Base-by-base conservation (phyloP, 352 stramenopile genomes). In the Discostella stelligera region DNA sequence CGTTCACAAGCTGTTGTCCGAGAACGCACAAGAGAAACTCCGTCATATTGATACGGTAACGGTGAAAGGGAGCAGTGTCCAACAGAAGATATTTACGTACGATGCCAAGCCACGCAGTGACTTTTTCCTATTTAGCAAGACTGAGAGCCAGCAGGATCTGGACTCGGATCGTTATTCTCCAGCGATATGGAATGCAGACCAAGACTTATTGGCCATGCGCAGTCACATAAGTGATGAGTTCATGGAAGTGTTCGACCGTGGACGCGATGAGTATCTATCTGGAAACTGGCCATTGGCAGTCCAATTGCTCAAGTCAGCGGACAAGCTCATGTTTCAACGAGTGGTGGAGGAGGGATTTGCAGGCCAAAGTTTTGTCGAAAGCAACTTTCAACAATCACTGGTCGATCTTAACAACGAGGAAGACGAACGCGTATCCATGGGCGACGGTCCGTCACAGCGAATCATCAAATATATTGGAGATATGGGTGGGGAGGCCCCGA, bases 41-140 rank as follows among this genome's bases (percentile, higher is more conserved):
- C 88, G 97, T 11, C 95, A 98, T 68, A 92, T 99, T 59, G 97
- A 99, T 77, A 94, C 94, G 37, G 95, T 99, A 0, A 97, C 94
- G 48, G 95, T 98, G 25, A 98, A 98, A 89, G 97, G 97, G 11
- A 98, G 94, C 60, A 95, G 95, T 44, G 55, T 86, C 4, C 75
- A 85, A 21, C 80, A 91, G 67, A 77, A 83, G 25, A 89, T 93
- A 50, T 93, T 85, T 64, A 91, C 88, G 0, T 92, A 85, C 20
- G 88, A 92, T 70, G 78, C 79, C 20, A 77, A 86, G 21, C 72
- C 83, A 5, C 65, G 80, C 54, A 81, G 72, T 27, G 77, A 91
- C 60, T 91, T 92, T 68, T 92, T 92, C 50, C 68, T 93, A 1
- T 82, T 84, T 48, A 75, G 79, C 48, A 79, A 83, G 66, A 72